A percentile compares a stretch with the other conserved stretches of the same genome.
phyloP scores from a whole-genome alignment of 805 yeast species.

The Cyberlindnera americana region DNA sequence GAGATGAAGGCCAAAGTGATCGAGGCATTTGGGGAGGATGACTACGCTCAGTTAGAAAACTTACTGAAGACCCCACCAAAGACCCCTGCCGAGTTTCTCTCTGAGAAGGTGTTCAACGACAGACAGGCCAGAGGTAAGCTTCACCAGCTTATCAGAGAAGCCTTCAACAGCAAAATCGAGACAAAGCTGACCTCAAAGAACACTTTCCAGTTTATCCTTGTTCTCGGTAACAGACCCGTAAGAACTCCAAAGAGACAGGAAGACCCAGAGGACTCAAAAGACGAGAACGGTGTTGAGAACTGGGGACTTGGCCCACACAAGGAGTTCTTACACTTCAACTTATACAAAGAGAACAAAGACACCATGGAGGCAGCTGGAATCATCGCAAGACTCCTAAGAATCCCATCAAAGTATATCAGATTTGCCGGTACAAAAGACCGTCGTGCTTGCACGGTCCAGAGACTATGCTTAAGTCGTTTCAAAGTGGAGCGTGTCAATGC shows the following conservation, averaged over 20 bases:
- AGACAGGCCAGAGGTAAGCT: constrained; percentile 73
- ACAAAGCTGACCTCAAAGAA: constrained; percentile 71
- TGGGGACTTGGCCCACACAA: constrained; percentile 74
- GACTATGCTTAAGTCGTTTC: constrained; percentile 63
- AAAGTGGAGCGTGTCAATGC: constrained; percentile 72
- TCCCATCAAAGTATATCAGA: constrained; percentile 66
- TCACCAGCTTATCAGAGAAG: constrained; percentile 72
- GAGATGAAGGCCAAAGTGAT: constrained; percentile 47
- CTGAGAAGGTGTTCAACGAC: constrained; percentile 54
- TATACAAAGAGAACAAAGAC: constrained; percentile 93
- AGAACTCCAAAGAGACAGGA: constrained; percentile 6
- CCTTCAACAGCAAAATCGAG: constrained; percentile 73
- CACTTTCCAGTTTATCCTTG: constrained; percentile 56
- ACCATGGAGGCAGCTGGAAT: constrained; percentile 91
- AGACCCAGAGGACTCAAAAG: constrained; percentile 28
- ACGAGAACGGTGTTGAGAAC: constrained; percentile 51
- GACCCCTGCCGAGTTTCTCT: constrained; percentile 42
- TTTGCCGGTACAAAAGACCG: constrained; percentile 97
- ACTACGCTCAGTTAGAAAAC: constrained; percentile 51
- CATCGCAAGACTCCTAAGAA: constrained; percentile 66
- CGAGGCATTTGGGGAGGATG: constrained; percentile 56
- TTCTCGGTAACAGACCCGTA: constrained; percentile 33
- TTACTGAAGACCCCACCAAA: constrained; percentile 49
- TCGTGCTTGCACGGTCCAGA: constrained; percentile 92
- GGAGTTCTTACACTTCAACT: constrained; percentile 66